Conservation (phyloP, 1,284 basidiomycete species). For the Chalciporus sp. region DNA sequence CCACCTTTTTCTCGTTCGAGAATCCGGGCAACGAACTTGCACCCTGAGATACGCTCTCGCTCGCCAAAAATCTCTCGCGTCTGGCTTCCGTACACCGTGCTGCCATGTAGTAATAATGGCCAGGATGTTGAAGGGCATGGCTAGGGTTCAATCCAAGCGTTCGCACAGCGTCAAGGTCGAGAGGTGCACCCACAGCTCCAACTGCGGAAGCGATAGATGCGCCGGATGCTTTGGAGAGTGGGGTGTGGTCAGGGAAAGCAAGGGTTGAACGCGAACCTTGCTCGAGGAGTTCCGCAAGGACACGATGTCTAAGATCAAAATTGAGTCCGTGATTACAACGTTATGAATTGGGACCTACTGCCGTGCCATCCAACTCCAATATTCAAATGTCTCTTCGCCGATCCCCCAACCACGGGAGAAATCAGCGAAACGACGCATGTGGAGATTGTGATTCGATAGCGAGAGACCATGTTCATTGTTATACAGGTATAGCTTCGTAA, state of each 20-base stretch:
- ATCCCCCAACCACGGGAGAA: conserved; percentile 95
- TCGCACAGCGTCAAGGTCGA: conserved; percentile 56
- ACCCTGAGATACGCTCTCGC: conserved; percentile 41
- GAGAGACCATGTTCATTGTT: conserved; percentile 80
- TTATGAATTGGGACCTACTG: conserved; percentile 60
- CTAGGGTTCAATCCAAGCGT: conserved; percentile 67
- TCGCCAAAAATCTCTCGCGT: conserved; percentile 63
- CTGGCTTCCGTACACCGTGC: conserved; percentile 82
- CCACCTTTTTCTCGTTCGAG: conserved; percentile 86
- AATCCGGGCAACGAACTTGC: conserved; percentile 59
- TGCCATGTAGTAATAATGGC: conserved; percentile 89
- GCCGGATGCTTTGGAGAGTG: conserved; percentile 38
- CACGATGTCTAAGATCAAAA: conserved; percentile 62
- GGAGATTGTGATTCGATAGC: conserved; percentile 79
- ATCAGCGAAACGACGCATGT: conserved; percentile 85
- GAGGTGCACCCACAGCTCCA: conserved; percentile 25
- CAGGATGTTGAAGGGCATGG: conserved; percentile 82
- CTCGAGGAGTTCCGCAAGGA: conserved; percentile 87
- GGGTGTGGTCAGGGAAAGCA: conserved; percentile 60
- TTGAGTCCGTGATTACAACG: background rate
- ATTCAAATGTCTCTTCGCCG: conserved; percentile 96
- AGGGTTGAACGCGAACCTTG: conserved; percentile 74
- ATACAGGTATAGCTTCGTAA: conserved; percentile 88
- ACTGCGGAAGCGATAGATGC: conserved; percentile 19
- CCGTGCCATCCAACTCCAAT: conserved; percentile 94